A percentile compares a stretch with the other conserved stretches of the same genome.
phyloP scores from a whole-genome alignment of 2,329 filamentous ascomycete species.

The Trichoderma oligosporum region DNA sequence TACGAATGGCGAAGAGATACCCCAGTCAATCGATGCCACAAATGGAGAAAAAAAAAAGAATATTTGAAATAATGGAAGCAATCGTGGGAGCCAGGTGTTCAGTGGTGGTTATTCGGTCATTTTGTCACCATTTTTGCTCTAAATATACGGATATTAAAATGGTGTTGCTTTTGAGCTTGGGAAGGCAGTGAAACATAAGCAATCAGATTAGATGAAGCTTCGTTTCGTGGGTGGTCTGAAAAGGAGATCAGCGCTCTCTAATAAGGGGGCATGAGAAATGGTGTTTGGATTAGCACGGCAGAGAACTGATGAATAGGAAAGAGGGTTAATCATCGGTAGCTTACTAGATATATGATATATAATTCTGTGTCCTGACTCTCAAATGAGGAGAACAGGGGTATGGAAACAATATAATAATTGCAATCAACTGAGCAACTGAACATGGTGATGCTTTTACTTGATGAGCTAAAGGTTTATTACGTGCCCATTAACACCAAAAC shows the following conservation, averaged over 20 bases:
- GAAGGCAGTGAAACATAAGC: not conserved
- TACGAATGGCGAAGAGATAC: slow-evolving; percentile 16
- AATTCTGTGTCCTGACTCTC: not conserved
- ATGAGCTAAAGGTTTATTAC: no score
- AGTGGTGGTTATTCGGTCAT: not conserved
- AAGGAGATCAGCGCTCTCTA: no score
- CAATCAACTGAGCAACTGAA: not conserved
- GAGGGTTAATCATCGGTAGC: not conserved
- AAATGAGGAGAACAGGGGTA: not conserved
- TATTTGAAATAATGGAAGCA: not conserved
- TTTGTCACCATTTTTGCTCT: slow-evolving; percentile 1
- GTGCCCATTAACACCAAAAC: no score
- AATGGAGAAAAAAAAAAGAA: not conserved
- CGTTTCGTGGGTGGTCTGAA: not conserved
- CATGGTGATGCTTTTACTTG: no score
- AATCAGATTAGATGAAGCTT: slow-evolving; percentile 16
- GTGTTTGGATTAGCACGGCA: not conserved
- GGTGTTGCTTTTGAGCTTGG: not conserved
- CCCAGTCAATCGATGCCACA: slow-evolving; percentile 7
- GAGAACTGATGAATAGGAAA: not conserved
- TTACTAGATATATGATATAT: not conserved
- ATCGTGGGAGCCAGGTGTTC: not conserved
- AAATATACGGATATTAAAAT: not conserved
- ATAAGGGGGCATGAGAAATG: not conserved
- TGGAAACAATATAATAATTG: not conserved